Base-by-base conservation (phyloP, 2,329 filamentous ascomycete genomes). In the Balansia obtecta region DNA sequence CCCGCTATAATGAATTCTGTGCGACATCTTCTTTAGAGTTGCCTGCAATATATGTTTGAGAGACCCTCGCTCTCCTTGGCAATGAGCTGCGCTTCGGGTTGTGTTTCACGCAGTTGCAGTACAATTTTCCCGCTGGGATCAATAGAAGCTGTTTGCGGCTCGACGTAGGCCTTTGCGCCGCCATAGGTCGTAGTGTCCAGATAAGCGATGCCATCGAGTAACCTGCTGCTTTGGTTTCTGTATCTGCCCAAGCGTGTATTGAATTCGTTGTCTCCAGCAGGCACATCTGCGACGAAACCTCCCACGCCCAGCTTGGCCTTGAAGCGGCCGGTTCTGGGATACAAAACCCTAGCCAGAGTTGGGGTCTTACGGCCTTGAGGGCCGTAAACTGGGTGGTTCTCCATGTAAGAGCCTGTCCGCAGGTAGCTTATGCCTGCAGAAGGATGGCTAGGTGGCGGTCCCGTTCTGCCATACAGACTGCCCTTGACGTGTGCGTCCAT, bases 381-480 rank as follows among this genome's bases (percentile, higher is more conserved):
- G 2, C 79, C 79, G 57, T 82, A 81, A 20, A 80, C 57, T 2
- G 79, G 74, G 60, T 83, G 78, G 62, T 82, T 82, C 52, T 79
- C 73, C 57, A 77, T 64, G 62, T 70, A 77, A 39, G 72, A 69
- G 38, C 64, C 64, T 1, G 77, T 79, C 48, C 79, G 75, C 51
- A 82, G 66, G 63, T 83, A 83, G 49, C 78, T 80, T 48, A 83
- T 68, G 52, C 79, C 79, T 33, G 75, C 80, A 13, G 79, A 83
- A 4, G 80, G 80, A 56, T 83, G 79, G 18, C 75, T 79, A 8
- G 71, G 67, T 0, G 79, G 80, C n/a, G 79, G 79, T 1, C 79
- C 79, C 13, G 67, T 61, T 45, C 68, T 67, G 11, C 73, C 71
- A 54, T 79, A 81, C 1, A 74, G 74, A 50, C 65, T 58, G 9